Percentiles rank a stretch among this genome's conserved stretches.
Evolutionary conservation across 345 rosid genomes (phyloP).

Genomic region (Arabis alpina): DNA sequence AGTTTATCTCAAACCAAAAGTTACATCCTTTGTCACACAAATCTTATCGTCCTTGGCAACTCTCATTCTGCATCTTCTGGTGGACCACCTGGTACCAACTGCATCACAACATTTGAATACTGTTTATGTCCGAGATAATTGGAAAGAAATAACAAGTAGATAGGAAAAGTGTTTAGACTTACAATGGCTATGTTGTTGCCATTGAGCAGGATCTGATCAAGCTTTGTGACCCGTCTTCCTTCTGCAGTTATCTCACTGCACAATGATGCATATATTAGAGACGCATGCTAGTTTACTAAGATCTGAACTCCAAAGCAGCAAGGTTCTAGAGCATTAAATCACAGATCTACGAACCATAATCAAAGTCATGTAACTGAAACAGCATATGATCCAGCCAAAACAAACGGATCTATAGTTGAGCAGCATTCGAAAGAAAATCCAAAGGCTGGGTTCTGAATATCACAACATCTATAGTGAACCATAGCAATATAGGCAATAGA

Average conservation of each 20-base stretch:
- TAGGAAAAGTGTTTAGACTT: slow-evolving; percentile 41
- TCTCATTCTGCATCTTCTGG: slow-evolving; percentile 61
- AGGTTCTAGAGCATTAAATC: neutral
- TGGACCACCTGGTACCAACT: slow-evolving; percentile 96
- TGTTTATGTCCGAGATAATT: neutral
- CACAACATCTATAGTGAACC: neutral
- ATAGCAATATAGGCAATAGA: neutral
- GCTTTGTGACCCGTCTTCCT: slow-evolving; percentile 91
- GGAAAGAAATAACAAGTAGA: neutral
- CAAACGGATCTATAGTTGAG: neutral
- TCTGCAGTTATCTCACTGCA: slow-evolving; percentile 89
- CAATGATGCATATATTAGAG: neutral
- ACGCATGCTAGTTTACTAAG: neutral
- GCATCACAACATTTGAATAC: slow-evolving; percentile 44
- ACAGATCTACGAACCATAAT: neutral
- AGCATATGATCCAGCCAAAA: neutral
- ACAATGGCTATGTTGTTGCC: slow-evolving; percentile 97
- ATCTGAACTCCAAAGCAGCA: neutral
- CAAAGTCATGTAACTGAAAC: neutral
- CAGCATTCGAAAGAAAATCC: too few relatives aligned
- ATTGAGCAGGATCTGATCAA: slow-evolving; percentile 90
- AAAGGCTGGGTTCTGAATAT: neutral
- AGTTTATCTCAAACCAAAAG: slow-evolving; percentile 28
- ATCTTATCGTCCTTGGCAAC: neutral
- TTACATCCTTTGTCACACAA: slow-evolving; percentile 23